These are phyloP conservation scores for Thermochaetoides thermophila DNA, from an alignment of 495 filamentous ascomycete species.

Conservation along the genomic window DNA sequence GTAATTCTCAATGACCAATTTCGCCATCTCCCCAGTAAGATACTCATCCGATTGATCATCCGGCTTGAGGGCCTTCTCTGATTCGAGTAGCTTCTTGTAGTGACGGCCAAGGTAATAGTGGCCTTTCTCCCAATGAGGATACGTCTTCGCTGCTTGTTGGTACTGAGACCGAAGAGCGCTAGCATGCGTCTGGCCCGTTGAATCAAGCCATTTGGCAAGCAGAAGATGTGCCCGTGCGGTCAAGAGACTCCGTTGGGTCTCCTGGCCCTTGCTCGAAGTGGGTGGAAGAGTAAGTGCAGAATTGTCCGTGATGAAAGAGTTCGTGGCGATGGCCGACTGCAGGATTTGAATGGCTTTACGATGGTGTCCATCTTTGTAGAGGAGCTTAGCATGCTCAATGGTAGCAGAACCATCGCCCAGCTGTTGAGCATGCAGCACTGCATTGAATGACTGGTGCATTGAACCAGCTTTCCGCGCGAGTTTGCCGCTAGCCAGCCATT, in stretches of 20 bases:
- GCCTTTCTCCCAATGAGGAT: constrained; percentile 78
- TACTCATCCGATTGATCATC: constrained; percentile 43
- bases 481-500: constrained; percentile 76
- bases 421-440: constrained; percentile 74
- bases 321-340: constrained; percentile 64
- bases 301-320: constrained; percentile 38
- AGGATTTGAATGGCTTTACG: constrained; percentile 87
- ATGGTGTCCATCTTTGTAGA: constrained; percentile 93
- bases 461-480: constrained; percentile 75
- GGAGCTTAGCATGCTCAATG: constrained; percentile 78
- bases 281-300: constrained; percentile 26
- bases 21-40: constrained; percentile 64
- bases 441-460: constrained; percentile 77
- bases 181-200: constrained; percentile 77
- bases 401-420: constrained; percentile 73
- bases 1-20: constrained; percentile 86
- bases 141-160: constrained; percentile 48
- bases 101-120: constrained; percentile 94
- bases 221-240: constrained; percentile 60
- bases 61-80: constrained; percentile 61
- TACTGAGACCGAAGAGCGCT: constrained; percentile 64
- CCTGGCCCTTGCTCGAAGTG: constrained; percentile 27
- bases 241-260: constrained; percentile 37
- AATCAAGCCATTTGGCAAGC: constrained; percentile 92
- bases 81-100: constrained; percentile 91